These are phyloP conservation scores for Flaveria brownii DNA, from an alignment of 129 eudicot species.

Conservation along the genomic window DNA sequence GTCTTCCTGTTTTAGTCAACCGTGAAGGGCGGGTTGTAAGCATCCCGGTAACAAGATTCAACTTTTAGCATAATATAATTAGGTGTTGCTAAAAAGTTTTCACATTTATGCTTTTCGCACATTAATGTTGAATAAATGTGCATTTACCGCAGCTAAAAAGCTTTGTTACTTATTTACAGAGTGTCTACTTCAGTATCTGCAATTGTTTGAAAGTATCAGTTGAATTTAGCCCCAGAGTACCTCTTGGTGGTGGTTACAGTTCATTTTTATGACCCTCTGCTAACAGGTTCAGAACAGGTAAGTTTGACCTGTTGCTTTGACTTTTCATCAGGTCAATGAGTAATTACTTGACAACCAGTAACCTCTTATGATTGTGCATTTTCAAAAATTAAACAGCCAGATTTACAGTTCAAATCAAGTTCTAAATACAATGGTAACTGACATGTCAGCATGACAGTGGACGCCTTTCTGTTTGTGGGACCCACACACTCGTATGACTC, in stretches of 20 bases:
- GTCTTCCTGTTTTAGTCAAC: conserved; percentile 73
- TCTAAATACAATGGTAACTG: not conserved
- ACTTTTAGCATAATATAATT: too few relatives aligned
- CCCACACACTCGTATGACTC: not conserved
- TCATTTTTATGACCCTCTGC: conserved; percentile 52
- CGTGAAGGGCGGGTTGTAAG: conserved; percentile 52
- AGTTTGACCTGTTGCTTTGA: conserved; percentile 10
- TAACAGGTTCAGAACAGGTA: not conserved
- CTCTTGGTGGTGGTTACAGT: conserved; percentile 80
- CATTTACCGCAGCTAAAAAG: not conserved
- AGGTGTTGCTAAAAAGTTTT: not conserved
- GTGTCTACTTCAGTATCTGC: conserved; percentile 58
- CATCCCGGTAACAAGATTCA: conserved; percentile 57
- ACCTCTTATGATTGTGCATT: not conserved
- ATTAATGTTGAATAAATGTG: not conserved
- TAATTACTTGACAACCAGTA: not conserved
- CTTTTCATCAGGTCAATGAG: conserved; percentile 10
- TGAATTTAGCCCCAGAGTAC: conserved; percentile 63
- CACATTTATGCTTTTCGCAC: not conserved
- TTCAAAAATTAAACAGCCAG: too few relatives aligned
- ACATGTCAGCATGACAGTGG: conserved; percentile 9
- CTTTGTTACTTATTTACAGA: conserved; percentile 40
- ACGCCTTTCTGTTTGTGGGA: not conserved
- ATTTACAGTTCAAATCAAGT: not conserved
- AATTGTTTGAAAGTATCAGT: conserved; percentile 56